Base-by-base conservation (phyloP, 2,329 filamentous ascomycete species). In the Epichloe aotearoae region DNA sequence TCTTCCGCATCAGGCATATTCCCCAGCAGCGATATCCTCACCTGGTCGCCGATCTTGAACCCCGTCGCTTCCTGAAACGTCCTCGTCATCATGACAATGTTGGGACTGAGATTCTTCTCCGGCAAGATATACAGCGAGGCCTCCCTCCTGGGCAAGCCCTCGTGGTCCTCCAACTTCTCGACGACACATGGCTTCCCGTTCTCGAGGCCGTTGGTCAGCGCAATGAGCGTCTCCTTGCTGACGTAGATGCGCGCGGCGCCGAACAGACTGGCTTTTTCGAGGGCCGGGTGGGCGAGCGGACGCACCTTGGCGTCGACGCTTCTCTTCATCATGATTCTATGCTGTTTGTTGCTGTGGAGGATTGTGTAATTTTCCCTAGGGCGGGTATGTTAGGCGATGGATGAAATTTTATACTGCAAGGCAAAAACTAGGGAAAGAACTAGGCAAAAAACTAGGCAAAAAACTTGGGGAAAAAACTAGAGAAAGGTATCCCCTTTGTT, bases 31-130 rank as follows among this genome's bases (percentile, higher is more conserved):
- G 75, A 73, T 46, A 94, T 71, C 36, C 66, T 67, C 34, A 77
- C 69, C 48, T 80, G 76, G 46, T 89, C 85, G 15, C 81, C 82
- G 4, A 93, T 71, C 54, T 84, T 83, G 58, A 95, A 77, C 1
- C 79, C 80, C 57, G 85, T 85, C 6, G 80, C 76, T 37, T 86
- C 83, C 55, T 86, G 83, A 50, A 94, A 79, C 5, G 80, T 73
- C 55, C 86, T 83, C 20, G 86, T 83, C 70, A 87, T 79, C 72
- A 89, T 76, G 47, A 86, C 72, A 52, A 88, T 74, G 55, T 83
- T 77, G 56, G 79, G 80, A 60, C 82, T 77, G 57, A 88, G 71
- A 59, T 82, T 81, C 62, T 83, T 76, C 41, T 74, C 73, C 2
- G 73, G 70, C 15, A 74, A 64, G 0, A 71, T 69, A 69, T 73